Evolutionary conservation across 768 basidiomycete genomes (phyloP).

Genomic region (Pulveroboletus sp.): DNA sequence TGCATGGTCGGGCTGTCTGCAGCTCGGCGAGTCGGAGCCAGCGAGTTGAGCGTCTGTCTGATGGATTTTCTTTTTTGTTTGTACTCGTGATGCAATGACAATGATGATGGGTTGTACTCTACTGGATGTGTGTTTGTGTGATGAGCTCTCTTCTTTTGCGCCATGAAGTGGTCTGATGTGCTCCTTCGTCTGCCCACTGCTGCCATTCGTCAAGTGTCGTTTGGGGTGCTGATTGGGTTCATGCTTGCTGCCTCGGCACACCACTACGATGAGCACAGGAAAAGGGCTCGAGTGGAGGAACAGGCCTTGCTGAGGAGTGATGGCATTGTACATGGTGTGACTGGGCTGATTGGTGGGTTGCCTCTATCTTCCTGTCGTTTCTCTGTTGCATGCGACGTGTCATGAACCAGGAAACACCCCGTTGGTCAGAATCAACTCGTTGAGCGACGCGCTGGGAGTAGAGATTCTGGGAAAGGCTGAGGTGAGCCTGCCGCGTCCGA

Average conservation of each 20-base stretch:
- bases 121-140: too few species aligned
- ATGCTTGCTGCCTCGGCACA: slow-evolving; percentile 69
- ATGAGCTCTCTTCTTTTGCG: too few species aligned
- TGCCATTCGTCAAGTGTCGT: slow-evolving; percentile 34
- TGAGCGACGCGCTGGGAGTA: slow-evolving; percentile 87
- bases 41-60: slow-evolving; percentile 61
- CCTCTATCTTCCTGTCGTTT: not conserved
- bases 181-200: slow-evolving; percentile 22
- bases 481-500: slow-evolving; percentile 37
- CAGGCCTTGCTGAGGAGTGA: slow-evolving; percentile 55
- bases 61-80: slow-evolving; percentile 40
- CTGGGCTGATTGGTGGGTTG: slow-evolving; percentile 74
- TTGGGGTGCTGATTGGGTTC: slow-evolving; percentile 67
- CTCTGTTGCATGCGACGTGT: not conserved
- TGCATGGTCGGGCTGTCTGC: slow-evolving; percentile 25
- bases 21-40: slow-evolving; percentile 32
- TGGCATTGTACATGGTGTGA: slow-evolving; percentile 75
- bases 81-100: too few species aligned
- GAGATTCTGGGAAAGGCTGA: slow-evolving; percentile 97
- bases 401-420: slow-evolving; percentile 80
- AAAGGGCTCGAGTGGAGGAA: slow-evolving; percentile 30
- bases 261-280: slow-evolving; percentile 48
- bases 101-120: too few species aligned
- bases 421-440: slow-evolving; percentile 81
- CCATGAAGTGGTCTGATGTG: slow-evolving; percentile 11